Evolutionary conservation across 257 asterid genomes (phyloP), one percentile per base, ranked within the genome.

Genomic region (Primulina huaijiensis): DNA sequence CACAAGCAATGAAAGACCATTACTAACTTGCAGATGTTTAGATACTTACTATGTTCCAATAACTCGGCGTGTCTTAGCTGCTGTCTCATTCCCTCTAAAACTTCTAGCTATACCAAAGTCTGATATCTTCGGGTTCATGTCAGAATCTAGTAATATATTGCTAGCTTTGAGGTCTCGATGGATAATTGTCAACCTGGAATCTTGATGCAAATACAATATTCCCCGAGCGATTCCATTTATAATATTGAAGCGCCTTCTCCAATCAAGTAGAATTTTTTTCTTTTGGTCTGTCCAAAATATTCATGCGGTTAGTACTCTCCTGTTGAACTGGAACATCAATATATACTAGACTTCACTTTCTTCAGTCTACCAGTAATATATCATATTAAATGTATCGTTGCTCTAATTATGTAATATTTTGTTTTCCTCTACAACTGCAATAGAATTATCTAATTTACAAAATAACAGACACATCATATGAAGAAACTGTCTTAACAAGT

Each of bases 61-160:
- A 38, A 78, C 75, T 66, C 79, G 38, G 6, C 46, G 72, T 35
- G 84, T 82, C 40, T 17, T 72, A 30, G 61, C 82, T 62, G 37
- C 75, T 61, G 21, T 21, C 43, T 74, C 75, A 17, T 67, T 67
- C 52, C 80, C 84, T 72, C 80, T 73, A 8, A 75, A 80, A 33
- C 77, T 78, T 70, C 76, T 81, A 23, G 88, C 90, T 60, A 82
- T 27, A 6, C 84, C 88, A 6, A 85, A 85, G 57, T 82, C 88
- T 70, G 88, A 80, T 72, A 85, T 78, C 64, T 82, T 82, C 4
- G 88, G 87, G 11, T 60, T 82, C 81, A 82, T 69, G 40, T 84
- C 78, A 1, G 5, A 23, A 35, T 84, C 89, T 67, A 84, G 72
- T 34, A 82, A 64, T 17, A 84, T 61, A 30, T 84, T 84, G 76